Evolutionary conservation across 495 filamentous ascomycete genomes (phyloP), one percentile per base, ranked within the genome.

Genomic region (Evernia prunastri): DNA sequence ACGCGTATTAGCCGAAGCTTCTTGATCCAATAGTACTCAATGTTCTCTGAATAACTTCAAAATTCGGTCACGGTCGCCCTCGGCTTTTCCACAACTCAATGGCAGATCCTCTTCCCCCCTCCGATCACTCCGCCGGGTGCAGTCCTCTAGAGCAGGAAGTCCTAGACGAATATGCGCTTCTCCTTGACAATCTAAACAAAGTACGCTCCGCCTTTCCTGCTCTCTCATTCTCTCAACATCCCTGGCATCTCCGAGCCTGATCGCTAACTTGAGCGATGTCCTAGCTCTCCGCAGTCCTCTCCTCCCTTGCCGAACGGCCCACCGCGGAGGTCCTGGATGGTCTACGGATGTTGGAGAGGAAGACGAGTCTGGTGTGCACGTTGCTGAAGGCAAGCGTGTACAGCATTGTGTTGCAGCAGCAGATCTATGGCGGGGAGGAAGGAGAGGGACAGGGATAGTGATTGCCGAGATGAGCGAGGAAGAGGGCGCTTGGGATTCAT

Each of bases 371-470:
- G 45, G 94, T 97, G 39, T 96, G 93, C 75, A 98, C 94, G 64
- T 72, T 97, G 72, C 80, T 98, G 72, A 97, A 98, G 79, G 93
- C 94, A 39, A 97, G 93, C 75, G 94, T 97, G 58, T 97, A 97
- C 75, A 94, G 89, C 73, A 97, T 98, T 79, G 92, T 98, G 68
- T 74, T 98, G 78, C 91, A 97, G 81, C 91, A 97, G 80, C 89
- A 97, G 83, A 94, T 95, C 63, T 85, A 75, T 67, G 67, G 68
- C 25, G 74, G 70, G 5, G 75, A 73, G 60, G 71, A 78, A 43
- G 63, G 70, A 58, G 67, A 63, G 63, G 73, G 77, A 63, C 62
- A 70, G 65, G 59, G 51, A 12, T 45, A 43, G 37, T 39, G 59
- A 51, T n/a, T n/a, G n/a, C n/a, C n/a, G 23, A 29, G 31, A 31